phyloP scores from a whole-genome alignment of 352 stramenopile genomes.

The Phytophthora foliorum region DNA sequence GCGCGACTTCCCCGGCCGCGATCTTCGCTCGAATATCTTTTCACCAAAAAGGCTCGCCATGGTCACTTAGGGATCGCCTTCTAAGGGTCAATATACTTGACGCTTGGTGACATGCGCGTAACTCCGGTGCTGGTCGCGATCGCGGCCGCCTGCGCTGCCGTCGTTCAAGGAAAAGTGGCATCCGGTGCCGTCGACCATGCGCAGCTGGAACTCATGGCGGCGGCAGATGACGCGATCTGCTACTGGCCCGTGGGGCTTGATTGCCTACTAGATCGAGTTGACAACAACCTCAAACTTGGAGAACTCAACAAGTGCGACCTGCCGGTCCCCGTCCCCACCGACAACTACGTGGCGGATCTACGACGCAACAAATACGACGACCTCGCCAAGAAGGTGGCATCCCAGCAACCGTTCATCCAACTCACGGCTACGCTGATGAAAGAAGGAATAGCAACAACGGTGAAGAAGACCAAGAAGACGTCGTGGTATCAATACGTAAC shows the following conservation, averaged over 20 bases:
- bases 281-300: slow-evolving; percentile 10
- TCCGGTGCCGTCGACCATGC: too few relatives aligned
- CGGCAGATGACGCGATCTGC: slow-evolving; percentile 1
- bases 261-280: not conserved
- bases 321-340: slow-evolving; percentile 12
- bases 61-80: too few relatives aligned
- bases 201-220: not conserved
- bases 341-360: slow-evolving; percentile 33
- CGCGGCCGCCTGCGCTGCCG: not conserved
- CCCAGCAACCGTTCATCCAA: slow-evolving; percentile 12
- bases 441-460: not conserved
- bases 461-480: not conserved
- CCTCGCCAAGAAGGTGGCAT: not conserved
- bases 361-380: slow-evolving; percentile 22
- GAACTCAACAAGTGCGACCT: slow-evolving; percentile 2
- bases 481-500: slow-evolving; percentile 15
- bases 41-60: too few relatives aligned
- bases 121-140: not conserved
- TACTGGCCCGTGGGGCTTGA: slow-evolving; percentile 4
- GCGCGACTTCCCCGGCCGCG: too few relatives aligned
- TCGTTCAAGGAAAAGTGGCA: too few relatives aligned
- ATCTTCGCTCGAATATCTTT: too few relatives aligned
- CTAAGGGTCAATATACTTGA: not conserved
- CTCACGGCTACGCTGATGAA: slow-evolving; percentile 1
- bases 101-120: not conserved